Base-by-base conservation (phyloP, 2,329 filamentous ascomycete genomes). In the Bipolaris victoriae region DNA sequence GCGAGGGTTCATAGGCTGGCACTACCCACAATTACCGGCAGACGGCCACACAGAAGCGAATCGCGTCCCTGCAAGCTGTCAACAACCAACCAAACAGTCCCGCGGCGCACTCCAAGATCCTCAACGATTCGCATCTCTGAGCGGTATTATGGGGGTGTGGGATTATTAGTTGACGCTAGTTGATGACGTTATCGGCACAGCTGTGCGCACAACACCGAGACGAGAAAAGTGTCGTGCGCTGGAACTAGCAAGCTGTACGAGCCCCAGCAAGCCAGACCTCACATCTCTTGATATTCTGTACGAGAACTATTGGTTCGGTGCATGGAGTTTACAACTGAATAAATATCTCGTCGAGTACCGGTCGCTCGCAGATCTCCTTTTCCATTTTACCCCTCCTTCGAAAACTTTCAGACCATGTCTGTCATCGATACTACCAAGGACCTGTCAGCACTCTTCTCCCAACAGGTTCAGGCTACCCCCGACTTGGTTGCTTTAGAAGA, bases 401-500 rank as follows among this genome's bases (percentile, higher is more conserved):
- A 52, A 46, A 55, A 53, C 55, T 43, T 41, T 35, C 43, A 58
- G 62, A 70, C 61, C 20, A 90, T 90, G 87, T 72, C 87, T 41
- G 74, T 89, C 68, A 84, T 94, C 69, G 89, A 93, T 76, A 87
- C 81, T 60, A 84, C 78, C 62, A 90, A 90, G 76, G 89, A 93
- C 77, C 79, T 93, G 57, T 86, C 88, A 47, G 86, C 88, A 29
- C 85, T 92, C 61, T 92, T 93, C 73, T 78, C 80, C 62, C 78
- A 85, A 64, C 90, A 94, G 80, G 90, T 86, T 52, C 79, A 83
- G 61, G 82, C 82, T 24, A 90, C 89, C 0, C 90, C 90, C 5
- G 79, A 90, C 76, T 85, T 86, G 33, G 73, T 89, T 69, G 90
- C 90, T 18, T 78, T 92, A 53, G 90, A 93, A 73, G 90, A 93